Conservation (phyloP, 1,284 basidiomycete species). For the Serendipita sp. region DNA sequence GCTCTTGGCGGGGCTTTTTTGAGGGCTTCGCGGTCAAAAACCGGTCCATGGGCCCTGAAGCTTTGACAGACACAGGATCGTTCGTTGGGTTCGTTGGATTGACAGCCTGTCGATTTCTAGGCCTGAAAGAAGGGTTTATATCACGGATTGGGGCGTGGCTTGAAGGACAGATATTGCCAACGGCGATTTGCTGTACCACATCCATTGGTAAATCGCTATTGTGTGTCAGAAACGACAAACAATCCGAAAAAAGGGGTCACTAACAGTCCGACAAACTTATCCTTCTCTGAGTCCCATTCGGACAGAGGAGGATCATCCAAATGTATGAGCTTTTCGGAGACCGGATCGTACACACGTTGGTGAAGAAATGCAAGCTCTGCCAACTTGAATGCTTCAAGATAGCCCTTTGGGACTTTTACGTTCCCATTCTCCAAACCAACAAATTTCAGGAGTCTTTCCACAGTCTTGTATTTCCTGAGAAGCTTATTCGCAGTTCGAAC, state of each 20-base stretch:
- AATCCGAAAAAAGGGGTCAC: slow-evolving; percentile 16
- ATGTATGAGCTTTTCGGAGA: slow-evolving; percentile 47
- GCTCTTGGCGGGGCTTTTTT: slow-evolving; percentile 25
- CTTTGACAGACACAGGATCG: slow-evolving; percentile 25
- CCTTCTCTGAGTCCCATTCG: slow-evolving; percentile 43
- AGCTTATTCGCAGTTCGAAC: slow-evolving; percentile 87
- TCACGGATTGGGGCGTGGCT: slow-evolving; percentile 61
- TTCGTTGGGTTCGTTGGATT: slow-evolving; percentile 17
- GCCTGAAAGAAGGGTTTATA: slow-evolving; percentile 57
- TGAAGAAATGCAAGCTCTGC: slow-evolving; percentile 92
- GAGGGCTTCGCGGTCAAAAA: slow-evolving; percentile 27
- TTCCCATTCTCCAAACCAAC: slow-evolving; percentile 78
- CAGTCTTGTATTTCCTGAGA: slow-evolving; percentile 72
- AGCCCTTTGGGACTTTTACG: slow-evolving; percentile 56
- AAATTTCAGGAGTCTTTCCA: slow-evolving; percentile 73
- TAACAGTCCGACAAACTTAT: slow-evolving; percentile 68
- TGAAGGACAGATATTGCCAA: slow-evolving; percentile 68
- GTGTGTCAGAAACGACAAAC: slow-evolving; percentile 10
- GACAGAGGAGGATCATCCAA: slow-evolving; percentile 40
- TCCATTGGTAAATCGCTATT: slow-evolving; percentile 42
- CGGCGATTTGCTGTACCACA: slow-evolving; percentile 52
- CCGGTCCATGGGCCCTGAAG: slow-evolving; percentile 13
- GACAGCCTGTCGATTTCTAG: slow-evolving; percentile 25
- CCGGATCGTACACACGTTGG: slow-evolving; percentile 85
- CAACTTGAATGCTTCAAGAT: slow-evolving; percentile 53